These are phyloP conservation scores for Lactifluus piperatus DNA, from an alignment of 768 basidiomycete genomes.

Conservation along the genomic window DNA sequence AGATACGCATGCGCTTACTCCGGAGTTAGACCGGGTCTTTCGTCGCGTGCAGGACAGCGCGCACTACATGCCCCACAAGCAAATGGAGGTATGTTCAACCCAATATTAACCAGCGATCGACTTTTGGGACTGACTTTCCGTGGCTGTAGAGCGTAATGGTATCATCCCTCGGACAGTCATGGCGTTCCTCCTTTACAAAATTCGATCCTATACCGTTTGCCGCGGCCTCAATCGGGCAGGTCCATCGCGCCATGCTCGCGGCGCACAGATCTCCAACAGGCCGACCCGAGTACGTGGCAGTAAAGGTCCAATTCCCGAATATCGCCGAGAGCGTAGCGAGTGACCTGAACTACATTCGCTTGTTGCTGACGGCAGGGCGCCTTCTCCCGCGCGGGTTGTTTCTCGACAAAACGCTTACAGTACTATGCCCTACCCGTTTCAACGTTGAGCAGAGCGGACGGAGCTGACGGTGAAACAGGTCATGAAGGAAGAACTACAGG, in stretches of 20 bases:
- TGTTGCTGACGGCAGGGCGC: slow-evolving; percentile 71
- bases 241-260: slow-evolving; percentile 66
- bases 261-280: slow-evolving; percentile 46
- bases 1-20: slow-evolving; percentile 87
- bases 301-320: slow-evolving; percentile 94
- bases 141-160: slow-evolving; percentile 54
- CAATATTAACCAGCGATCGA: background rate
- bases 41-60: slow-evolving; percentile 89
- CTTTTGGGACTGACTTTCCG: background rate
- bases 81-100: slow-evolving; percentile 67
- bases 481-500: slow-evolving; percentile 80
- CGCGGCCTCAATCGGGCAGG: slow-evolving; percentile 95
- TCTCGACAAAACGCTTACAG: slow-evolving; percentile 78
- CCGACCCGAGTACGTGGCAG: slow-evolving; percentile 50
- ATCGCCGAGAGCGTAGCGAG: slow-evolving; percentile 79
- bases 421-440: slow-evolving; percentile 22
- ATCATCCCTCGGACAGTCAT: slow-evolving; percentile 64
- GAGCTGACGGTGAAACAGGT: slow-evolving; percentile 40
- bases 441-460: background rate
- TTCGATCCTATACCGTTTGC: slow-evolving; percentile 89
- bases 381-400: slow-evolving; percentile 85
- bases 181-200: slow-evolving; percentile 58
- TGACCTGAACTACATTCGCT: slow-evolving; percentile 78
- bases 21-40: slow-evolving; percentile 82
- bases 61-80: slow-evolving; percentile 99